These are phyloP conservation scores for Talaromyces wortmannii DNA, from an alignment of 495 filamentous ascomycete genomes.

Conservation along the genomic window DNA sequence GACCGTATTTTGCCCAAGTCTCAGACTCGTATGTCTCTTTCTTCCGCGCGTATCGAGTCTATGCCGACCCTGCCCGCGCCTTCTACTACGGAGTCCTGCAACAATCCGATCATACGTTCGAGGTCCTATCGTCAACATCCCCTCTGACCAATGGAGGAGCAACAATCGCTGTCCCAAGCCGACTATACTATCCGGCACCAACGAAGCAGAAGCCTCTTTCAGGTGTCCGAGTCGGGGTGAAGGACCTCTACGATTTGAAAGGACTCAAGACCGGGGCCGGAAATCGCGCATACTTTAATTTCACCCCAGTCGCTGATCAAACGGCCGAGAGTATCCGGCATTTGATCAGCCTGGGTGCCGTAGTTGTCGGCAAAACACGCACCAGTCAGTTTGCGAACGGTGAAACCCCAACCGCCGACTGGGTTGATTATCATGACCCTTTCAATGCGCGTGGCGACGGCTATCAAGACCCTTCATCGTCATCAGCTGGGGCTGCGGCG, in stretches of 20 bases:
- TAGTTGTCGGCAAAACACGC: conserved; percentile 54
- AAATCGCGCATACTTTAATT: conserved; percentile 49
- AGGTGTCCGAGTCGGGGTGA: conserved; percentile 45
- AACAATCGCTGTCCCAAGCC: conserved; percentile 44
- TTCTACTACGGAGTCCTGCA: conserved; percentile 32
- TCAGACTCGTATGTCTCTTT: conserved; percentile 15
- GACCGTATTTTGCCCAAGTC: conserved; percentile 29
- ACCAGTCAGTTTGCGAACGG: conserved; percentile 54
- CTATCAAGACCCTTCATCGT: conserved; percentile 41
- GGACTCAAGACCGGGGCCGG: conserved; percentile 48
- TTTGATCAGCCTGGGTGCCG: conserved; percentile 53
- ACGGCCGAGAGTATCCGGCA: conserved; percentile 44
- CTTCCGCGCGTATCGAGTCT: conserved; percentile 40
- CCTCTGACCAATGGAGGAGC: conserved; percentile 5
- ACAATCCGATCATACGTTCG: conserved; percentile 12
- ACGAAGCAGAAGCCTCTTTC: background rate
- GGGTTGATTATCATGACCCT: conserved; percentile 45
- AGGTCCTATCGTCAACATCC: conserved; percentile 15
- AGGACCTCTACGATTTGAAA: conserved; percentile 54
- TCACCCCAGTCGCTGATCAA: conserved; percentile 37
- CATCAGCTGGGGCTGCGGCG: conserved; percentile 39
- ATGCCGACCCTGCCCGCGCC: conserved; percentile 34
- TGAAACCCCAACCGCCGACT: conserved; percentile 44
- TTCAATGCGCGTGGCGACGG: conserved; percentile 55
- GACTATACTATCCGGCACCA: conserved; percentile 33